A percentile compares a stretch with the other conserved stretches of the same genome.
These are phyloP conservation scores for Phaseolus coccineus DNA, from an alignment of 331 rosid genomes.

Conservation along the genomic window DNA sequence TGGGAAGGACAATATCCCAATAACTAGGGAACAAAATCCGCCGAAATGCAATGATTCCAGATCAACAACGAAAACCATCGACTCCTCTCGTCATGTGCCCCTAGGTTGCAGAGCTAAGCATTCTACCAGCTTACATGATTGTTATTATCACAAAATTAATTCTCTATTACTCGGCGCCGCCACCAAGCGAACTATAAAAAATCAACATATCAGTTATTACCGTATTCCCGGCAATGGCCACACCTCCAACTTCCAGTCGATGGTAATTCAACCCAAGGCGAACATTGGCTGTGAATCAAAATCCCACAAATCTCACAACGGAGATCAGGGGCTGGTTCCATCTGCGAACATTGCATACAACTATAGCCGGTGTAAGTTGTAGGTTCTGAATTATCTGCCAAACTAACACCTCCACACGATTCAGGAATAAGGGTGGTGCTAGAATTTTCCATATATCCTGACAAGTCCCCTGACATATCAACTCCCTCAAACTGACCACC, in stretches of 20 bases:
- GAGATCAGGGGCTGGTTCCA: constrained; percentile 76
- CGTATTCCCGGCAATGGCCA: constrained; percentile 77
- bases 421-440: constrained; percentile 42
- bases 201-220: constrained; percentile 50
- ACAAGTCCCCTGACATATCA: constrained; percentile 55
- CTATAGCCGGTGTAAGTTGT: constrained; percentile 22
- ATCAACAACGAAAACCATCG: constrained; percentile 31
- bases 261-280: constrained; percentile 66
- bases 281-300: constrained; percentile 72
- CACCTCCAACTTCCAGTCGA: constrained; percentile 70
- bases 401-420: constrained; percentile 44
- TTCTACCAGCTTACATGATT: constrained; percentile 5
- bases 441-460: constrained; percentile 54
- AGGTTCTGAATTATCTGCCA: constrained; percentile 43
- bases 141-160: not conserved
- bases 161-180: constrained; percentile 10
- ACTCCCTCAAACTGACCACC: constrained; percentile 53
- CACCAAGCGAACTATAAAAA: constrained; percentile 34
- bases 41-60: constrained; percentile 33
- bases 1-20: constrained; percentile 36
- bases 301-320: constrained; percentile 75
- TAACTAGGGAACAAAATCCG: constrained; percentile 23
- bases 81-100: constrained; percentile 10
- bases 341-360: constrained; percentile 64
- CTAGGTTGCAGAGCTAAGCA: constrained; percentile 15